Evolutionary conservation across 1,139 yeast species (phyloP).

Genomic region (Lodderomyces pseudojiufengensis): DNA sequence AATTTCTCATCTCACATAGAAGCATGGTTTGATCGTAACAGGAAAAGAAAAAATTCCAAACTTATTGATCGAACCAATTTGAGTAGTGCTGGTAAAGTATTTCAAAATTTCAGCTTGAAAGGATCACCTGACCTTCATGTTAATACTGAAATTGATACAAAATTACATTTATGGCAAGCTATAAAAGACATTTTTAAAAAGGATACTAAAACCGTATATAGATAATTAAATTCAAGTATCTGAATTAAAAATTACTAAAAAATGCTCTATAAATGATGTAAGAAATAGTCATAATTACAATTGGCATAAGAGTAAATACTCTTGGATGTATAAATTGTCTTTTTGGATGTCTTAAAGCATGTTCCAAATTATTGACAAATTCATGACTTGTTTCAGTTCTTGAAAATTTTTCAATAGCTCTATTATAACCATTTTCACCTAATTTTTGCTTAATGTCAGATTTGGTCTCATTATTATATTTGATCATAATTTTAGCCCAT

Average conservation of each 20-base stretch:
- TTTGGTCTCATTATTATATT: conserved; percentile 30
- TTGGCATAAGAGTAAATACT: conserved; percentile 2
- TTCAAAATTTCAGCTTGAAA: conserved; percentile 10
- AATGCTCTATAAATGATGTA: conserved; percentile 4
- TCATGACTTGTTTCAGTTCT: conserved; percentile 58
- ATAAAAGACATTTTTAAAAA: conserved; percentile 29
- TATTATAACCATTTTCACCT: conserved; percentile 47
- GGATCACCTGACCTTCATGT: conserved; percentile 7
- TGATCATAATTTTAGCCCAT: conserved; percentile 65
- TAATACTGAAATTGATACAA: conserved; percentile 19
- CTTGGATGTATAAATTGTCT: conserved; percentile 1
- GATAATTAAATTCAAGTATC: no score
- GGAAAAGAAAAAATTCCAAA: conserved; percentile 6
- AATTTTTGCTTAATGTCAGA: conserved; percentile 29
- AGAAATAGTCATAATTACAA: conserved; percentile 2
- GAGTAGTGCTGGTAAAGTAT: conserved; percentile 6
- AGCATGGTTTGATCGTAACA: conserved; percentile 21
- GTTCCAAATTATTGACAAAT: conserved; percentile 30
- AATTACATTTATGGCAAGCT: conserved; percentile 31
- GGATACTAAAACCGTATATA: no score
- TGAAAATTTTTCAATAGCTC: conserved; percentile 55
- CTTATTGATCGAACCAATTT: conserved; percentile 5
- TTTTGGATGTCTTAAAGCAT: conserved; percentile 1
- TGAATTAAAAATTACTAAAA: not conserved
- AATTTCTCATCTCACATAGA: conserved; percentile 14